These are phyloP conservation scores for Calonectria pauciramosa DNA, from an alignment of 2,329 filamentous ascomycete species.

Conservation along the genomic window DNA sequence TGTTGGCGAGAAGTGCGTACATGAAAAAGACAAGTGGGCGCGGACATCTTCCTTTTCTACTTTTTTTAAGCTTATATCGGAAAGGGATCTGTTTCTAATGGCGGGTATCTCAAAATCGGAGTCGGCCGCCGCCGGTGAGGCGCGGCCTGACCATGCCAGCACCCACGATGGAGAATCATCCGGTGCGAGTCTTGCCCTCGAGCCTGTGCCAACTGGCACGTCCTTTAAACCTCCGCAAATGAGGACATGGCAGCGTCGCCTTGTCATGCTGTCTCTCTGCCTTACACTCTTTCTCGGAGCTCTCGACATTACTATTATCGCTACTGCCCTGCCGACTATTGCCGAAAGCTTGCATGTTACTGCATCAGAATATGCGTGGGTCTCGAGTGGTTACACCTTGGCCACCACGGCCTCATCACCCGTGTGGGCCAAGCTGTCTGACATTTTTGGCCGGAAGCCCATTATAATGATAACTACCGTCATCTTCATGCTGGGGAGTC, in stretches of 20 bases:
- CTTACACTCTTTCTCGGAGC: conserved; percentile 44
- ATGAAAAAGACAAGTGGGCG: not conserved
- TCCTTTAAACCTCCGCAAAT: conserved; percentile 39
- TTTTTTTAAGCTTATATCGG: conserved; percentile 1
- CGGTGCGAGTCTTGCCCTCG: conserved; percentile 25
- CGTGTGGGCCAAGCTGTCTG: conserved; percentile 60
- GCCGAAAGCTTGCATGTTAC: conserved; percentile 37
- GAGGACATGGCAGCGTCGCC: conserved; percentile 36
- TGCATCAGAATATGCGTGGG: conserved; percentile 45
- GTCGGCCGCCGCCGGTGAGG: not conserved
- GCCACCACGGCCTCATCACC: conserved; percentile 41
- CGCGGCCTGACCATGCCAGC: not conserved
- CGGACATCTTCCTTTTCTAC: not conserved
- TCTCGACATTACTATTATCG: conserved; percentile 46
- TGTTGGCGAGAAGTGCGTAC: not conserved
- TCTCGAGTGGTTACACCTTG: conserved; percentile 44
- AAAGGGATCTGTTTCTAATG: not conserved
- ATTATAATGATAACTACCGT: conserved; percentile 55
- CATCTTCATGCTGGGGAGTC: conserved; percentile 66
- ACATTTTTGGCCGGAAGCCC: conserved; percentile 65
- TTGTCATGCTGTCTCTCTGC: conserved; percentile 43
- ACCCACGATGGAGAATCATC: conserved; percentile 14
- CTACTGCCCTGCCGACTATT: conserved; percentile 47
- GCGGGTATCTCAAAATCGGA: not conserved
- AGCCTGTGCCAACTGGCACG: conserved; percentile 35